Evolutionary conservation across 1,139 yeast species (phyloP).

Genomic region (Candida tropicalis): DNA sequence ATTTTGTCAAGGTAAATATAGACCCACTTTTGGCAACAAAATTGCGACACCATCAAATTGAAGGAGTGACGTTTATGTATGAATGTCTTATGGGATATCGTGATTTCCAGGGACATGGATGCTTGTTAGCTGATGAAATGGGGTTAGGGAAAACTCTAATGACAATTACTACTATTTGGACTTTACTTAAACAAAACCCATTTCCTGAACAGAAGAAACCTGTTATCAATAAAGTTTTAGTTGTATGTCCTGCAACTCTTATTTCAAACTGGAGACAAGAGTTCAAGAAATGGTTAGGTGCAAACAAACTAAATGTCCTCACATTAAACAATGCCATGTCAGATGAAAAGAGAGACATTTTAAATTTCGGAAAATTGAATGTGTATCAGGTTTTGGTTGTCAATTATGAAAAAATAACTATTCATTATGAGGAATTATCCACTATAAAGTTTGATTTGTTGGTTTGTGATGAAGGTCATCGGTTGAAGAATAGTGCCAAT

Average conservation of each 20-base stretch:
- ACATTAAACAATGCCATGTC: conserved; percentile 52
- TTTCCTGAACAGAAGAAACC: conserved; percentile 33
- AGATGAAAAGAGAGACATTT: conserved; percentile 60
- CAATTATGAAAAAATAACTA: conserved; percentile 81
- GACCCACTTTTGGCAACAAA: conserved; percentile 63
- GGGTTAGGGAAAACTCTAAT: conserved; percentile 93
- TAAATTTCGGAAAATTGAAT: conserved; percentile 63
- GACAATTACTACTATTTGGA: conserved; percentile 85
- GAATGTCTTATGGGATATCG: conserved; percentile 77
- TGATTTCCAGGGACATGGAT: conserved; percentile 63
- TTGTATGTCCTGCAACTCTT: conserved; percentile 91
- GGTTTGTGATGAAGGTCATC: conserved; percentile 95
- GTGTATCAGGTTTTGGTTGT: conserved; percentile 83
- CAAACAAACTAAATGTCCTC: conserved; percentile 60
- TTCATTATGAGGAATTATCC: conserved; percentile 56
- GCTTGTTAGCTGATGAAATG: conserved; percentile 94
- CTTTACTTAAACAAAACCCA: conserved; percentile 77
- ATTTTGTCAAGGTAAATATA: conserved; percentile 58
- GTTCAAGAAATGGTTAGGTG: conserved; percentile 86
- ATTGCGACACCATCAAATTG: conserved; percentile 81
- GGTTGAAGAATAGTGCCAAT: conserved; percentile 70
- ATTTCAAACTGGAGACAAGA: conserved; percentile 88
- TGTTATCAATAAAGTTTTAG: conserved; percentile 58
- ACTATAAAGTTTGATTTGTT: conserved; percentile 65
- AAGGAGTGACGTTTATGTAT: conserved; percentile 79